These are phyloP conservation scores for Solanum pennellii DNA, from an alignment of 257 asterid genomes.

Conservation along the genomic window DNA sequence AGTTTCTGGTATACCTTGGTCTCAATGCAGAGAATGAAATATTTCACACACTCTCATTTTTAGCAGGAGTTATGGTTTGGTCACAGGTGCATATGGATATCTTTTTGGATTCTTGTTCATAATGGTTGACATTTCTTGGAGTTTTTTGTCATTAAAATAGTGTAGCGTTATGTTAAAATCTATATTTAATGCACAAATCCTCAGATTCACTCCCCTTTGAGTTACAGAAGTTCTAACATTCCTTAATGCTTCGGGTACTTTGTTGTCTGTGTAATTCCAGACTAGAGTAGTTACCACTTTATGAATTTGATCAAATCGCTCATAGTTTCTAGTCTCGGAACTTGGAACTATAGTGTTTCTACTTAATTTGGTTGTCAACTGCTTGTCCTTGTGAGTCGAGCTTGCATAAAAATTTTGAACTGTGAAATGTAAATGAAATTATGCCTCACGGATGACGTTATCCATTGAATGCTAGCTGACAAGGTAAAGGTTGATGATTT, in stretches of 20 bases:
- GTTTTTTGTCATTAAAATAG: neutral
- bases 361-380: neutral
- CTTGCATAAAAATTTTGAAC: neutral
- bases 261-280: neutral
- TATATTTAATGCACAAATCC: neutral
- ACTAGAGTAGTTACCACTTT: neutral
- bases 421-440: neutral
- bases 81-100: conserved; percentile 53
- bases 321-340: neutral
- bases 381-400: neutral
- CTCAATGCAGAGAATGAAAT: conserved; percentile 75
- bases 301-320: neutral
- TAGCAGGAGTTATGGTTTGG: conserved; percentile 92
- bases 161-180: neutral
- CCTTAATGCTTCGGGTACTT: neutral
- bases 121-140: neutral
- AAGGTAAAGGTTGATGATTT: neutral
- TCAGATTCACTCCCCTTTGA: neutral
- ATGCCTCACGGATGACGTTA: neutral
- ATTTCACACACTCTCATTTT: conserved; percentile 72
- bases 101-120: neutral
- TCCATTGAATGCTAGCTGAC: neutral
- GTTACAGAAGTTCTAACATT: neutral
- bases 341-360: neutral
- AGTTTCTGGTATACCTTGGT: conserved; percentile 49